A percentile compares a stretch with the other conserved stretches of the same genome.
These are phyloP conservation scores for Linum lewisii DNA, from an alignment of 345 rosid genomes.

Conservation along the genomic window DNA sequence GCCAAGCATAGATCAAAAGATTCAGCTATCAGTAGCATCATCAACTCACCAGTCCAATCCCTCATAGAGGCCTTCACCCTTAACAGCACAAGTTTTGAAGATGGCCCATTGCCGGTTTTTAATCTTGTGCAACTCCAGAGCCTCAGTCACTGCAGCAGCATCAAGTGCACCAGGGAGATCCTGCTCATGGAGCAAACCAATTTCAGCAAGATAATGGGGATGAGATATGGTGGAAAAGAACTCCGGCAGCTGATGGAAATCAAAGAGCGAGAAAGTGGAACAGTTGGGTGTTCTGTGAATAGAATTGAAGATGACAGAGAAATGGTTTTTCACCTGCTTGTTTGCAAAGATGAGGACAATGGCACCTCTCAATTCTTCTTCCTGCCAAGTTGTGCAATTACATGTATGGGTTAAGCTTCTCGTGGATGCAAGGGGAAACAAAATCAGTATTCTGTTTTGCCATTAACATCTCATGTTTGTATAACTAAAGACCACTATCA, in stretches of 20 bases:
- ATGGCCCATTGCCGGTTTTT: slow-evolving; percentile 67
- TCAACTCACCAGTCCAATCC: slow-evolving; percentile 71
- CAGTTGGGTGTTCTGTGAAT: background rate
- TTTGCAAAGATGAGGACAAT: slow-evolving; percentile 58
- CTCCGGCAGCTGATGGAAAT: slow-evolving; percentile 2
- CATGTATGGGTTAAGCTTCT: background rate
- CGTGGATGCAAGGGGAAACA: background rate
- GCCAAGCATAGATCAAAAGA: background rate
- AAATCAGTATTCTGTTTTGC: too few relatives aligned
- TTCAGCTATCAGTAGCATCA: background rate
- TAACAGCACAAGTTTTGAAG: slow-evolving; percentile 59
- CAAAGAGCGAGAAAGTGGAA: too few relatives aligned
- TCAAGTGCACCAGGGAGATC: slow-evolving; percentile 83
- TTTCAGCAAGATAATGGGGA: slow-evolving; percentile 7
- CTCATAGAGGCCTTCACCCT: slow-evolving; percentile 69
- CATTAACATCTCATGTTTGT: too few relatives aligned
- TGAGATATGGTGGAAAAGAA: background rate
- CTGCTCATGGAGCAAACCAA: slow-evolving; percentile 17
- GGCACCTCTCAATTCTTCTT: slow-evolving; percentile 62
- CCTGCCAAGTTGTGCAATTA: slow-evolving; percentile 27
- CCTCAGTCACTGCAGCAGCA: slow-evolving; percentile 58
- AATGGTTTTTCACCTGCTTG: slow-evolving; percentile 44
- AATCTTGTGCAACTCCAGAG: slow-evolving; percentile 61
- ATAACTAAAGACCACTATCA: too few relatives aligned
- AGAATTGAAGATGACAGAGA: background rate